A percentile compares a stretch with the other conserved stretches of the same genome.
phyloP scores from a whole-genome alignment of 495 filamentous ascomycete genomes.

The Cercophora sp. region DNA sequence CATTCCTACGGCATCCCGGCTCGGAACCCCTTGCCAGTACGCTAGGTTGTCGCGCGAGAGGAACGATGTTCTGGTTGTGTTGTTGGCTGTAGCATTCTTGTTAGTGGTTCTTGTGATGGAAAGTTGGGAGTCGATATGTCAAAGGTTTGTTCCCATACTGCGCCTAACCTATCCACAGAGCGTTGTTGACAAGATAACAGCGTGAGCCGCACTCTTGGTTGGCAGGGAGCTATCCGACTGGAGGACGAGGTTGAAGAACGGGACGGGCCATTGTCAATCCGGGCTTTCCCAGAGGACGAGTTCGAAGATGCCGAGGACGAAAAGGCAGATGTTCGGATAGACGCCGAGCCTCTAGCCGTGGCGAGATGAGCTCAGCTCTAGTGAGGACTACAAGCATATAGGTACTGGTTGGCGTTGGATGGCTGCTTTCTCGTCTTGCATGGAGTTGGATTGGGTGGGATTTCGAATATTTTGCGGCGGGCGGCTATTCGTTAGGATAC shows the following conservation, averaged over 20 bases:
- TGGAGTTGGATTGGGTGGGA: too few species aligned
- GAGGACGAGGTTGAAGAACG: constrained; percentile 8
- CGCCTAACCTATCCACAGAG: not conserved
- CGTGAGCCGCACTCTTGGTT: not conserved
- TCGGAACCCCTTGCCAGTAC: constrained; percentile 13
- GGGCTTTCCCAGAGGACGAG: too few species aligned
- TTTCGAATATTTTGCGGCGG: too few species aligned
- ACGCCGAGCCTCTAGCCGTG: too few species aligned
- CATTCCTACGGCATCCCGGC: not conserved
- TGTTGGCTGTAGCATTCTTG: constrained; percentile 31
- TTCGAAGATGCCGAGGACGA: not conserved
- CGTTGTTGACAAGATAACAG: constrained; percentile 1
- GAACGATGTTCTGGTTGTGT: constrained; percentile 38
- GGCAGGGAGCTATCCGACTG: constrained; percentile 23
- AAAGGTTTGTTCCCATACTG: constrained; percentile 30
- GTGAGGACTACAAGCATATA: too few species aligned
- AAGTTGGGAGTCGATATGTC: constrained; percentile 28
- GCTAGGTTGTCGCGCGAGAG: constrained; percentile 23
- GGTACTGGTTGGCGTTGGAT: too few species aligned
- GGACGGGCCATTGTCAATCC: constrained; percentile 9
- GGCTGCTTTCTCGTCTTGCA: too few species aligned
- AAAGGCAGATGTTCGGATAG: not conserved
- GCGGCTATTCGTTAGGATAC: too few species aligned
- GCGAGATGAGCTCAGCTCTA: too few species aligned
- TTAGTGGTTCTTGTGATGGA: constrained; percentile 33